Evolutionary conservation across 2,329 filamentous ascomycete genomes (phyloP).

Genomic region (Cytospora mali): DNA sequence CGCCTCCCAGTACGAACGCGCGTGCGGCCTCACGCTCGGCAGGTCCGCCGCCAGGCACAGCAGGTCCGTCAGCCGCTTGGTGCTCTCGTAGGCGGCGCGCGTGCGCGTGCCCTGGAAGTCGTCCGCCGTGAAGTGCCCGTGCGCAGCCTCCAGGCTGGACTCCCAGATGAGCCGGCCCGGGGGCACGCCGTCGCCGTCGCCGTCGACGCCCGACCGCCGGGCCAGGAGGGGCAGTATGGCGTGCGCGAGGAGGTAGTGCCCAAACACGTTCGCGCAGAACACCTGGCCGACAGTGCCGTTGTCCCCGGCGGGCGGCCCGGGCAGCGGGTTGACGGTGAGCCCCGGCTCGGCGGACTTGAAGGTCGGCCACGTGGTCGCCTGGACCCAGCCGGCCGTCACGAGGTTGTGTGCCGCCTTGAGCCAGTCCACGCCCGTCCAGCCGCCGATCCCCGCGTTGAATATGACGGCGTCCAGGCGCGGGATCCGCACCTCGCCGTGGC

Average conservation of each 20-base stretch:
- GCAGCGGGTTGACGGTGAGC: conserved; percentile 47
- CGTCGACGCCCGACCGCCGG: conserved; percentile 36
- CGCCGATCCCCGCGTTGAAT: conserved; percentile 87
- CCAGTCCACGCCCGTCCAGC: conserved; percentile 82
- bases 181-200: conserved; percentile 39
- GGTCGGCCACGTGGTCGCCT: conserved; percentile 73
- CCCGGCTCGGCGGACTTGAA: conserved; percentile 69
- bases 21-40: conserved; percentile 61
- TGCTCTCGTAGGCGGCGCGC: conserved; percentile 74
- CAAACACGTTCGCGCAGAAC: conserved; percentile 92
- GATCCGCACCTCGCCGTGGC: conserved; percentile 50
- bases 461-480: conserved; percentile 78
- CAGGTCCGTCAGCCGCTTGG: conserved; percentile 85
- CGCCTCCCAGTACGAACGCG: conserved; percentile 56
- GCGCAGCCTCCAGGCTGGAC: conserved; percentile 73
- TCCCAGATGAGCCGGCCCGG: conserved; percentile 82
- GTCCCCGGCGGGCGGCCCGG: too few species aligned
- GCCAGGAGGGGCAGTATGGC: conserved; percentile 74
- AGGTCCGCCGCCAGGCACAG: conserved; percentile 74
- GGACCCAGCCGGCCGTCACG: conserved; percentile 62
- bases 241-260: conserved; percentile 88
- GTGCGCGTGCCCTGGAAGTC: conserved; percentile 77
- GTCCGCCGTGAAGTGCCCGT: conserved; percentile 56
- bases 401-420: conserved; percentile 54
- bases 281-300: conserved; percentile 79